Base-by-base conservation (phyloP, 2,329 filamentous ascomycete genomes). In the Metarhizium robertsii region DNA sequence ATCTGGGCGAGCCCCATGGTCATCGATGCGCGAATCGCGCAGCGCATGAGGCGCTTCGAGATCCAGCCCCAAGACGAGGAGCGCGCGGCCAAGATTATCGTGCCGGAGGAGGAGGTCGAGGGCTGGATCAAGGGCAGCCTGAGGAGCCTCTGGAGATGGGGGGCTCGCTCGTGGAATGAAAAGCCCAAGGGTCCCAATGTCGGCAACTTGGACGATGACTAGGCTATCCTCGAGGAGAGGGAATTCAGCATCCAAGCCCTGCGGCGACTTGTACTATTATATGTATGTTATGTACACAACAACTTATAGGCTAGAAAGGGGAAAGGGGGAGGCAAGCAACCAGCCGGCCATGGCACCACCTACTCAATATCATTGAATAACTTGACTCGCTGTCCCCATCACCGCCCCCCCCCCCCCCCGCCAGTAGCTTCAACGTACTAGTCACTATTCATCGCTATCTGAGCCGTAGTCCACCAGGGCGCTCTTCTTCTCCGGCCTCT, bases 1-100 rank as follows among this genome's bases (percentile, higher is more conserved):
- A 85, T 92, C 52, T 96, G 90, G 88, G 70, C 87, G 8, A 82
- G 86, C 54, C 80, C 85, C 11, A 75, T 96, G 53, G 84, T 88
- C 2, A 67, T 96, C 10, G 92, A 99, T 67, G 73, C 82, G 13
- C 80, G 92, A 42, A 85, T 96, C 59, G 81, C 81, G 5, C 78
- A 79, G 64, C 84, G 90, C 53, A 96, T 97, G 92, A 80, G 87
- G 55, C 82, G 81, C 53, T 95, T 94, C 64, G 80, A 87, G 66
- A 72, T 96, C 29, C 74, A 71, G 13, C 73, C 80, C 0, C 87
- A 88, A 57, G 86, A 91, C 40, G 88, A 92, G 68, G 80, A 79
- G 40, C 79, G 84, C 55, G 86, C 86, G 1, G 75, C 77, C 49
- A 72, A 74, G 55, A 82, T 91, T 54, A 76, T 77, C 32, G 78